Evolutionary conservation across 768 basidiomycete species (phyloP).

Genomic region (Cystobasidium onofrii): DNA sequence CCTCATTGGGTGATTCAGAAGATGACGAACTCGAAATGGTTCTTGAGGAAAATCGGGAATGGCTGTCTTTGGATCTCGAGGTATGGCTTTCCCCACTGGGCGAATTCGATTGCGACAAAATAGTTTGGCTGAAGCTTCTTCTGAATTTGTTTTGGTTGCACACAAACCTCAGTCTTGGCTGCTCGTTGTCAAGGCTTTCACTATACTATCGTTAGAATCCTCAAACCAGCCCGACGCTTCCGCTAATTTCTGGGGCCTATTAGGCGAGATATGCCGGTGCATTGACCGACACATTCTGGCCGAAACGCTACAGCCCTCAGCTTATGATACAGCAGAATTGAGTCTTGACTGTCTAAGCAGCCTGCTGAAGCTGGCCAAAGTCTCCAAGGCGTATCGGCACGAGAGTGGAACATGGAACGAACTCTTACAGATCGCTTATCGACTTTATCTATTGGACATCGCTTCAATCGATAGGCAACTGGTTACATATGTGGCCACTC

Average conservation of each 20-base stretch:
- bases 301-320: not conserved
- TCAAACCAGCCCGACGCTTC: not conserved
- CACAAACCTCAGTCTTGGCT: not conserved
- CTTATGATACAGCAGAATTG: not conserved
- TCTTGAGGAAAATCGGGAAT: not conserved
- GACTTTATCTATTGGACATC: not conserved
- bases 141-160: not conserved
- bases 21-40: not conserved
- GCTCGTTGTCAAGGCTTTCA: not conserved
- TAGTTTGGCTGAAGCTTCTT: not conserved
- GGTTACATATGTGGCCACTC: not conserved
- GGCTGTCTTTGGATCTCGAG: not conserved
- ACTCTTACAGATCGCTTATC: not conserved
- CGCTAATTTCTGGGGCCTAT: not conserved
- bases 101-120: not conserved
- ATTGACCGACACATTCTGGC: not conserved
- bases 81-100: too few species aligned
- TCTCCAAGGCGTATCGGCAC: not conserved
- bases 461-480: not conserved
- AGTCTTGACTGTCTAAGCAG: not conserved
- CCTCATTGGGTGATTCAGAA: not conserved
- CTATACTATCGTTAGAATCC: not conserved
- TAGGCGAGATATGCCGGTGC: not conserved
- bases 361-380: not conserved
- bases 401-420: not conserved